Base-by-base conservation (phyloP, 192 early-diverging fungal genomes). In the Diversispora eburnea region DNA sequence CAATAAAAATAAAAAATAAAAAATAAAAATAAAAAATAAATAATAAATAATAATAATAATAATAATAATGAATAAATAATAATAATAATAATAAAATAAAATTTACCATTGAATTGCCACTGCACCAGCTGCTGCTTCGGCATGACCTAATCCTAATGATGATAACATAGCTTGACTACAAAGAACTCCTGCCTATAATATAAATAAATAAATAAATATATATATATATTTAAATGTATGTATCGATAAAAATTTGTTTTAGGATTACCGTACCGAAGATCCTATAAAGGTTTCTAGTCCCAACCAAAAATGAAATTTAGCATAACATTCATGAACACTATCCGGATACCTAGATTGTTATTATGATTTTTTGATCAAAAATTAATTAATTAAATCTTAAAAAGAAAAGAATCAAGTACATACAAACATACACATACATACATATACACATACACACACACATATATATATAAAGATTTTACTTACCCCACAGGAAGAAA, bases 151-250 rank as follows among this genome's bases (percentile, higher is more conserved):
- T 13, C 90, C 90, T 4, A 91, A 74, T 10, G 86, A 85, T 43
- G 81, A 79, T 25, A 91, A 73, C 90, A 91, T 90, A 0, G 86
- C 85, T 77, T 91, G 86, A 13, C 79, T 82, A 74, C 88, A 89
- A 13, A 91, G 66, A 8, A 91, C 90, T 25, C 86, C 85, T 51
- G 87, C 81, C 86, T 87, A 66, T 45, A 51, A 64, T 20, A 76
- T 25, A 8, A 13, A 54, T 33, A 45, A 47, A 61, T 69, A 75
- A 55, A 54, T 70, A 72, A 3, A 20, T 10, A 55, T 49, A 63
- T 60, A 71, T 48, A 61, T 7, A 54, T 8, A 49, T 2, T n/a
- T 10, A n/a, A n/a, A 1, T 41, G 20, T 12, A 3, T 13, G 2
- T 56, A 54, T 17, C 12, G 42, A 56, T 41, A 33, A 60, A 49